A percentile compares a stretch with the other conserved stretches of the same genome.
phyloP scores from a whole-genome alignment of 768 basidiomycete genomes.

The Pleurotus djamor region DNA sequence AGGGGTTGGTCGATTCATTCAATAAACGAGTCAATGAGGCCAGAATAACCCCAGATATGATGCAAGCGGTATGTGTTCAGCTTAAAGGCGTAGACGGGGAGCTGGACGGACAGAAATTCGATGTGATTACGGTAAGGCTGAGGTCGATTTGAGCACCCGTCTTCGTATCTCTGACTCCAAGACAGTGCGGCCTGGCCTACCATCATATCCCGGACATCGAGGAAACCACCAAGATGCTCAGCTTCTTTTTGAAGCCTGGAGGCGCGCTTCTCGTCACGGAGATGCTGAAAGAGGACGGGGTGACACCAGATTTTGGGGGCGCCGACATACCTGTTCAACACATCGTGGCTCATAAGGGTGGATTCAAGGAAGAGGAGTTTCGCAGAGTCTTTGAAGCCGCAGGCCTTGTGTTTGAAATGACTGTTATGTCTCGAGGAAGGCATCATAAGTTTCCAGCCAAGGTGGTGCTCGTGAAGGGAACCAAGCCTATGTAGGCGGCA shows the following conservation, averaged over 20 bases:
- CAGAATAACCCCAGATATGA: slow-evolving; percentile 61
- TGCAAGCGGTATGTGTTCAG: slow-evolving; percentile 56
- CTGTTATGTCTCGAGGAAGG: background rate
- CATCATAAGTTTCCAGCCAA: slow-evolving; percentile 2
- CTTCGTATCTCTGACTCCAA: too few species aligned
- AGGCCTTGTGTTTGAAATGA: slow-evolving; percentile 30
- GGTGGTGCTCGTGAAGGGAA: background rate
- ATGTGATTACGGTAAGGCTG: slow-evolving; percentile 66
- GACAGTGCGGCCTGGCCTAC: slow-evolving; percentile 58
- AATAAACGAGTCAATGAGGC: slow-evolving; percentile 40
- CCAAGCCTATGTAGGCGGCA: too few species aligned
- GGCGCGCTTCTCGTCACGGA: slow-evolving; percentile 62
- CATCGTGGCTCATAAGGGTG: slow-evolving; percentile 52
- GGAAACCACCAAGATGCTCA: slow-evolving; percentile 50
- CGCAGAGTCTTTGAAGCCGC: slow-evolving; percentile 48
- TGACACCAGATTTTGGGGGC: background rate
- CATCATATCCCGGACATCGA: slow-evolving; percentile 59
- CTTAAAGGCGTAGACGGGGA: slow-evolving; percentile 31
- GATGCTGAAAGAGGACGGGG: slow-evolving; percentile 10
- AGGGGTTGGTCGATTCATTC: slow-evolving; percentile 37
- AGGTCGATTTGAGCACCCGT: too few species aligned
- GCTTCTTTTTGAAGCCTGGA: slow-evolving; percentile 55
- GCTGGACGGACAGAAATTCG: slow-evolving; percentile 55
- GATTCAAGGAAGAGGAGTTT: slow-evolving; percentile 50
- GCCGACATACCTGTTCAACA: slow-evolving; percentile 15